These are phyloP conservation scores for Termitomyces sp. DNA, from an alignment of 768 basidiomycete species.

Conservation along the genomic window DNA sequence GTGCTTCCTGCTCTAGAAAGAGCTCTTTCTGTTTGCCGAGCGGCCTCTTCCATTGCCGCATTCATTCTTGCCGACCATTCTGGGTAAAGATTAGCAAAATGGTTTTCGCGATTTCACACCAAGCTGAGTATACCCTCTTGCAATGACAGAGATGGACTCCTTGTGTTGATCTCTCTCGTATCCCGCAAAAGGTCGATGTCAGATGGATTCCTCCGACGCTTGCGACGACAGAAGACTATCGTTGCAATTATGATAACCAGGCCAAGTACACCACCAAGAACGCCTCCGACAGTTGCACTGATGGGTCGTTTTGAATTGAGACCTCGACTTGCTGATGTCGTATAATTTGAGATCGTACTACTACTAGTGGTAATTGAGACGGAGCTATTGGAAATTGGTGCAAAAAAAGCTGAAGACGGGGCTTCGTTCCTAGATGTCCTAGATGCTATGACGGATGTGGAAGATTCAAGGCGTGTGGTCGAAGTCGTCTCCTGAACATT, in stretches of 20 bases:
- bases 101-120: background rate
- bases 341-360: background rate
- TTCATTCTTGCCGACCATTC: conserved; percentile 3
- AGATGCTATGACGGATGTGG: background rate
- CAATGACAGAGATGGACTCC: background rate
- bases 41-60: conserved; percentile 8
- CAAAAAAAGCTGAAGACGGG: background rate
- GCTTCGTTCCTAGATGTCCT: background rate
- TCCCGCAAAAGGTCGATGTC: background rate
- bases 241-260: background rate
- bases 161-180: background rate
- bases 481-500: too few species aligned
- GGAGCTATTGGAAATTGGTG: too few species aligned
- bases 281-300: conserved; percentile 2
- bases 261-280: background rate
- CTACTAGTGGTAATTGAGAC: background rate
- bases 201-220: background rate
- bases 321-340: background rate
- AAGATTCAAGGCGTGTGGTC: background rate
- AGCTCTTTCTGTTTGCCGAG: conserved; percentile 4
- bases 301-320: background rate
- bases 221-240: background rate
- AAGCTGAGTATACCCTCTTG: conserved; percentile 1
- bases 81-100: background rate
- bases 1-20: conserved; percentile 2